Evolutionary conservation across 805 yeast species (phyloP).

Genomic region (Komagataella mondaviorum): DNA sequence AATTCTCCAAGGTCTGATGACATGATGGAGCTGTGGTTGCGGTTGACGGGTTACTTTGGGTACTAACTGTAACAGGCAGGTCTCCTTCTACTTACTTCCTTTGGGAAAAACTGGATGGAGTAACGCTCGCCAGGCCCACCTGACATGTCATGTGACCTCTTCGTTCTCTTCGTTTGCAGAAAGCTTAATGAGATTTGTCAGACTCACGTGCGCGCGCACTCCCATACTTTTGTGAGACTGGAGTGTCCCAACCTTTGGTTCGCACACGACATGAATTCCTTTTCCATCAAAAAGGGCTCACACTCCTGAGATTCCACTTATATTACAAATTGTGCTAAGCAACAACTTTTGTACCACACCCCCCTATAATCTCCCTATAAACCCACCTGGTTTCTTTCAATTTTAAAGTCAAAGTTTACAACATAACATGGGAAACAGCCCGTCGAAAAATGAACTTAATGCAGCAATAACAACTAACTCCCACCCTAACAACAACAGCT

Average conservation of each 20-base stretch:
- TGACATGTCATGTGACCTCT: background rate
- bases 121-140: background rate
- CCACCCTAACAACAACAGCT: slow-evolving; percentile 5
- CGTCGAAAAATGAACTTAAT: slow-evolving; percentile 21
- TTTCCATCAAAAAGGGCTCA: background rate
- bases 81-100: background rate
- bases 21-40: background rate
- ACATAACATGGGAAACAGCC: slow-evolving; percentile 20
- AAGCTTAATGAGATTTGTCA: background rate
- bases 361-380: background rate
- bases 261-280: background rate
- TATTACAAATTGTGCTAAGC: background rate
- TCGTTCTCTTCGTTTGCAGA: background rate
- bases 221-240: background rate
- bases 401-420: background rate
- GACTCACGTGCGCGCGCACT: background rate
- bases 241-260: background rate
- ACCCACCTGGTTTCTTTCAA: background rate
- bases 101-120: background rate
- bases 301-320: background rate
- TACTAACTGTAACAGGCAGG: no score
- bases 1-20: slow-evolving; percentile 23
- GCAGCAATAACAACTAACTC: slow-evolving; percentile 7
- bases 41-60: background rate
- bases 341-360: background rate